Base-by-base conservation (phyloP, 1,139 yeast species). In the Candida tetrigidarum region DNA sequence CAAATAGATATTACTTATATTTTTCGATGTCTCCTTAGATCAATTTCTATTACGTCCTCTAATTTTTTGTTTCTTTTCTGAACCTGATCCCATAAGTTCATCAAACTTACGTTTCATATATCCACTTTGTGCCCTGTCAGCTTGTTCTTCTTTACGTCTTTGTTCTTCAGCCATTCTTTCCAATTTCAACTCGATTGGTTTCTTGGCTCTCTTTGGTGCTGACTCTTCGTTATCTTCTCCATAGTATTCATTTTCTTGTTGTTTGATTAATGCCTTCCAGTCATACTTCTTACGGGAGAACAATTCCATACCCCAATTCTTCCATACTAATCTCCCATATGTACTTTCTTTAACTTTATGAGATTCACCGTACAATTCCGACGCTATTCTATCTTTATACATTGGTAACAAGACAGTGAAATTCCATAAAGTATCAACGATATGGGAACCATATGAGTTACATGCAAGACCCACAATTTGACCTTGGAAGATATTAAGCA, bases 301-400 rank as follows among this genome's bases (percentile, higher is more conserved):
- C 55, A 83, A 67, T 59, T 90, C 97, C 84, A 91, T 79, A 26
- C 79, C 68, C 98, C 98, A 93, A 63, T 92, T 93, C 60, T 87
- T 88, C 98, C 98, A 93, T 1, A 93, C 98, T 54, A 84, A 78
- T 60, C 86, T 81, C 37, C 99, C 99, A 59, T 93, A 93, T 19
- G 74, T 79, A 60, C 96, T 86, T 51, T 85, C 89, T 67, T 93
- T 91, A 33, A 93, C 86, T 52, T 78, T 76, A 26, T 80, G 84
- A 27, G 84, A 78, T 38, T 83, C 79, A n/a, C 71, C 73, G 27
- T 73, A 60, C 48, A 93, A 70, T 48, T 84, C 86, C 15, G 78
- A 76, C 0, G 96, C 97, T 51, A 93, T 76, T 51, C 93, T 79
- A 59, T 93, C 98, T 56, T 96, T 88, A 66, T 87, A 88, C 75